Conservation (phyloP, 1,284 basidiomycete species). For the Ceratobasidium sp. region DNA sequence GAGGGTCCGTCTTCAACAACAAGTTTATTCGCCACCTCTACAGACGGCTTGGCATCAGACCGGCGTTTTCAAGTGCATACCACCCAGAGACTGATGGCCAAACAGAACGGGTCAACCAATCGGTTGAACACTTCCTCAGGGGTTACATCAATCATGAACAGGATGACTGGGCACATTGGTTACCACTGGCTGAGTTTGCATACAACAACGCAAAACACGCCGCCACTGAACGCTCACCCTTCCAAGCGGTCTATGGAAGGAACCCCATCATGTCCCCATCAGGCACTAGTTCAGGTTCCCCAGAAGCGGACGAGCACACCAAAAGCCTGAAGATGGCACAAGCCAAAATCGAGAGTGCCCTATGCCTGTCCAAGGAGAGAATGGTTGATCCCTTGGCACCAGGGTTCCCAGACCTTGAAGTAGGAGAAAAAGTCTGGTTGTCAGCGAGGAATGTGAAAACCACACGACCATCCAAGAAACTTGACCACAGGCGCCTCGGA, state of each 20-base stretch:
- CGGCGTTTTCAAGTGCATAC: slow-evolving; percentile 49
- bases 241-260: slow-evolving; percentile 37
- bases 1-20: slow-evolving; percentile 49
- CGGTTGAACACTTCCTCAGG: slow-evolving; percentile 48
- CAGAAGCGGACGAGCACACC: not conserved
- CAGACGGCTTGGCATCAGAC: slow-evolving; percentile 40
- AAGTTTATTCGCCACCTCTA: slow-evolving; percentile 46
- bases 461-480: slow-evolving; percentile 48
- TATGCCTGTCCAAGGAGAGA: not conserved
- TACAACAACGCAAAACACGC: slow-evolving; percentile 42
- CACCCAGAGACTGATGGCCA: slow-evolving; percentile 54
- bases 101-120: slow-evolving; percentile 52
- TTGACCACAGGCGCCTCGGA: slow-evolving; percentile 46
- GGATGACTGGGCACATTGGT: slow-evolving; percentile 46
- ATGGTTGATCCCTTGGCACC: not conserved
- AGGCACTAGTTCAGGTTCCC: not conserved
- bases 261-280: not conserved
- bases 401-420: slow-evolving; percentile 2
- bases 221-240: slow-evolving; percentile 47
- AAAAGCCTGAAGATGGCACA: not conserved
- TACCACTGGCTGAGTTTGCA: slow-evolving; percentile 47
- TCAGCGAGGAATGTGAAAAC: slow-evolving; percentile 48
- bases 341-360: not conserved
- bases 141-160: slow-evolving; percentile 44
- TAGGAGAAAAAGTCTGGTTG: slow-evolving; percentile 50